Evolutionary conservation across 2,329 filamentous ascomycete genomes (phyloP).

Genomic region (Talaromyces sp.): DNA sequence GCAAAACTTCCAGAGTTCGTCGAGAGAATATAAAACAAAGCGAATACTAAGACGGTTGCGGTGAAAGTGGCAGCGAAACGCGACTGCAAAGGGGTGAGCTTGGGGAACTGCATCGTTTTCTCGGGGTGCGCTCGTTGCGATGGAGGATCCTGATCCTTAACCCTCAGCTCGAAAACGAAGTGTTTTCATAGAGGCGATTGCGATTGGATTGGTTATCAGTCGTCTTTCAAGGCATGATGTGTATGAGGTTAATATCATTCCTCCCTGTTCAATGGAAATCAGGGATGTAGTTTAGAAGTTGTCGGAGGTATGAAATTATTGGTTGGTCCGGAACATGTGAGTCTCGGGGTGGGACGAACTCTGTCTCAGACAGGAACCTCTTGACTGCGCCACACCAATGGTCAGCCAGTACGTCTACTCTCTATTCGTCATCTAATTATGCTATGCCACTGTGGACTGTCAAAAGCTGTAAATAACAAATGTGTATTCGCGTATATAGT

Average conservation of each 20-base stretch:
- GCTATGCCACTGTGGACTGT: too few relatives aligned
- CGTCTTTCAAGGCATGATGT: neutral
- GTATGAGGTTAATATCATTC: neutral
- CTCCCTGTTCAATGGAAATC: neutral
- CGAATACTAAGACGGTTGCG: conserved; percentile 57
- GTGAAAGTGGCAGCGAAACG: conserved; percentile 66
- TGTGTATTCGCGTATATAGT: neutral
- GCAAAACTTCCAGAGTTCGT: conserved; percentile 56
- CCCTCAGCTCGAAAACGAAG: conserved; percentile 4
- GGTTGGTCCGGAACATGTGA: neutral
- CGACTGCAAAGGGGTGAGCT: conserved; percentile 67
- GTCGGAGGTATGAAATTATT: neutral
- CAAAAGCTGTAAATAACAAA: neutral
- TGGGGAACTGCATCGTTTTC: conserved; percentile 35
- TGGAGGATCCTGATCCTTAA: conserved; percentile 3
- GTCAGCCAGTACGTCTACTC: neutral
- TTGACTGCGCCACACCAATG: neutral
- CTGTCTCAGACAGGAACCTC: neutral
- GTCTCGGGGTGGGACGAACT: neutral
- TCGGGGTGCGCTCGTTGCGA: neutral
- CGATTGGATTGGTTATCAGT: neutral
- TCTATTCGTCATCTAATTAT: too few relatives aligned
- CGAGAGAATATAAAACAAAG: conserved; percentile 60
- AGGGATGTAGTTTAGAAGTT: neutral
- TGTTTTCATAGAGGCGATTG: conserved; percentile 4